Evolutionary conservation across 768 basidiomycete species (phyloP).

Genomic region (Boletus vinaceobasis): DNA sequence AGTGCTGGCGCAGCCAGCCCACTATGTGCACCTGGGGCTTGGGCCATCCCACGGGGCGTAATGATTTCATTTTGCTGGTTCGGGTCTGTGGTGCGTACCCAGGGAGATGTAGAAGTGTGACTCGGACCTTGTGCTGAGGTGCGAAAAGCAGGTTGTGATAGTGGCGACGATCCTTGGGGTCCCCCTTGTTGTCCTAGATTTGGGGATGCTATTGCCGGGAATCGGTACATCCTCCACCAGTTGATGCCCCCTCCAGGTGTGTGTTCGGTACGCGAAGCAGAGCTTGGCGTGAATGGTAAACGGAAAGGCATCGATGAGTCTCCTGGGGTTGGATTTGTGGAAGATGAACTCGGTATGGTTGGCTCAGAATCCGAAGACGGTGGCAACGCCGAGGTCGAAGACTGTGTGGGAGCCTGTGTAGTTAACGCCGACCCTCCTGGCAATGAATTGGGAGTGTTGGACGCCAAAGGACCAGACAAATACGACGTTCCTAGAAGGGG

Average conservation of each 20-base stretch:
- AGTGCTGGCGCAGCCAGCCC: conserved; percentile 11
- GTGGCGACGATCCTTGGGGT: conserved; percentile 13
- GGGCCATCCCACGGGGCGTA: conserved; percentile 12
- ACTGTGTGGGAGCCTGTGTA: conserved; percentile 1
- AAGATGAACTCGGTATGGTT: background rate
- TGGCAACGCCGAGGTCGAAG: conserved; percentile 4
- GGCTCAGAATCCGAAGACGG: conserved; percentile 1
- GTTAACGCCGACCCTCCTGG: conserved; percentile 1
- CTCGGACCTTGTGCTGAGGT: conserved; percentile 19
- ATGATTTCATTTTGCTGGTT: conserved; percentile 21
- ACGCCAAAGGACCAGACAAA: conserved; percentile 5
- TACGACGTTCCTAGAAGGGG: conserved; percentile 15
- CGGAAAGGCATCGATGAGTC: conserved; percentile 31
- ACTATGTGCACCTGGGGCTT: conserved; percentile 15
- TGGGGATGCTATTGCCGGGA: conserved; percentile 60
- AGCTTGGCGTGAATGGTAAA: conserved; percentile 27
- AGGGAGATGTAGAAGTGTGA: conserved; percentile 15
- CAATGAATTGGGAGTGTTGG: conserved; percentile 4
- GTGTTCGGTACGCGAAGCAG: conserved; percentile 36
- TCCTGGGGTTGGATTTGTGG: conserved; percentile 4
- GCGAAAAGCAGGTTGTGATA: conserved; percentile 27
- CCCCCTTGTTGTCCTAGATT: conserved; percentile 19
- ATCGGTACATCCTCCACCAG: conserved; percentile 84
- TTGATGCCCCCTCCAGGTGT: conserved; percentile 52
- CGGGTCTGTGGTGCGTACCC: conserved; percentile 14